These are phyloP conservation scores for Gnetum montanum DNA, from an alignment of 75 land plant genomes.

Conservation along the genomic window DNA sequence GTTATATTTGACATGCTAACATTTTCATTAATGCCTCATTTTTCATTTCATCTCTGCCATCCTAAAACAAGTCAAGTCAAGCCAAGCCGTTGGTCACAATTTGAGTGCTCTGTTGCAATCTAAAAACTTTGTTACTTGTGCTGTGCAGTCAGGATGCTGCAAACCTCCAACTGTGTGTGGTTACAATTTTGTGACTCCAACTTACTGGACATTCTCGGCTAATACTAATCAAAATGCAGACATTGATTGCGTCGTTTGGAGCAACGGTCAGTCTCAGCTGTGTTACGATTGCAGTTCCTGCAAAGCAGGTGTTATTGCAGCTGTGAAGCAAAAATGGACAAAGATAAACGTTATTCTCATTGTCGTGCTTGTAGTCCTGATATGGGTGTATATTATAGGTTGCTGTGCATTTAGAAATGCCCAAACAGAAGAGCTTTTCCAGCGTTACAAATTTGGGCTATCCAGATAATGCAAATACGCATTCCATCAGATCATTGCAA, in stretches of 20 bases:
- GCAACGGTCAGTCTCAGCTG: slow-evolving; percentile 44
- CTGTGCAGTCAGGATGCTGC: slow-evolving; percentile 75
- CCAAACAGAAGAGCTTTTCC: slow-evolving; percentile 31
- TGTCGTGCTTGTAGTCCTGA: slow-evolving; percentile 38
- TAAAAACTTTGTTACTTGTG: not conserved
- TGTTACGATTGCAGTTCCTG: slow-evolving; percentile 69
- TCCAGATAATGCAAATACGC: too few species aligned
- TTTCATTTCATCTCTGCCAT: not conserved
- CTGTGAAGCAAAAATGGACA: slow-evolving; percentile 47
- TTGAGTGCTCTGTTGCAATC: not conserved
- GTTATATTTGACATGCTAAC: not conserved
- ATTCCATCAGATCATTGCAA: too few species aligned
- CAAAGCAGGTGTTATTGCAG: slow-evolving; percentile 58
- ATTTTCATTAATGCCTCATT: not conserved
- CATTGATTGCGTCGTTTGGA: slow-evolving; percentile 56
- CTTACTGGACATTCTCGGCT: slow-evolving; percentile 42
- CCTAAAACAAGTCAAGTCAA: not conserved
- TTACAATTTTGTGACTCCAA: slow-evolving; percentile 46
- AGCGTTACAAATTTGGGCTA: slow-evolving; percentile 34
- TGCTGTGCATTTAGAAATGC: slow-evolving; percentile 52
- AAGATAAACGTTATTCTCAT: slow-evolving; percentile 34
- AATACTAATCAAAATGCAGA: slow-evolving; percentile 22
- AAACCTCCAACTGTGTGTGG: slow-evolving; percentile 70
- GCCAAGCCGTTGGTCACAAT: not conserved
- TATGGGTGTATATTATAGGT: slow-evolving; percentile 41